Percentiles rank a stretch among this genome's conserved stretches.
Evolutionary conservation across 2,329 filamentous ascomycete genomes (phyloP).

Genomic region (Aspergillus sergii): DNA sequence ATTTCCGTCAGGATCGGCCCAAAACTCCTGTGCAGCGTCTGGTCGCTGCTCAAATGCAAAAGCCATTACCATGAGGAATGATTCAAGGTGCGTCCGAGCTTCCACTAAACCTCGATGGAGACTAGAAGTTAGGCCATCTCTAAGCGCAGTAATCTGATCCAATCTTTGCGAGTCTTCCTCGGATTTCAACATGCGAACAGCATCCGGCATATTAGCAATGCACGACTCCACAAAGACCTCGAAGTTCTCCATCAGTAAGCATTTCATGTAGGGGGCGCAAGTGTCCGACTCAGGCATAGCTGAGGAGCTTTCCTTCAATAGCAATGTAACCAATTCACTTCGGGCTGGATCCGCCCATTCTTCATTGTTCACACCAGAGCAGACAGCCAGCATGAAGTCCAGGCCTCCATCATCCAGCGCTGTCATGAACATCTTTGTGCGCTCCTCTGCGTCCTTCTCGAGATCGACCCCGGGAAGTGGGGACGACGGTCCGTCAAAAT

Average conservation of each 20-base stretch:
- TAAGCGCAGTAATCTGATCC: constrained; percentile 48
- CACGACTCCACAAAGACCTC: constrained; percentile 89
- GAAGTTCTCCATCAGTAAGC: constrained; percentile 74
- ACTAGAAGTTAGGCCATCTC: constrained; percentile 45
- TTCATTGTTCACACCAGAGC: constrained; percentile 75
- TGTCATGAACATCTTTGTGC: constrained; percentile 73
- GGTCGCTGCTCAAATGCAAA: constrained; percentile 86
- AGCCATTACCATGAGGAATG: constrained; percentile 88
- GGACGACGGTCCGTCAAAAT: constrained; percentile 69
- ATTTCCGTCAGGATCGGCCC: constrained; percentile 90
- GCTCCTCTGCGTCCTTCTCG: constrained; percentile 66
- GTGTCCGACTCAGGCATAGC: constrained; percentile 68
- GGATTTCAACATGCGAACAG: constrained; percentile 78
- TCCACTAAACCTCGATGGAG: constrained; percentile 45
- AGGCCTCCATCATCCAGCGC: constrained; percentile 86
- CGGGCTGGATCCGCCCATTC: constrained; percentile 89
- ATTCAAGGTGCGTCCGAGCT: constrained; percentile 68
- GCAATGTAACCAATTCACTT: constrained; percentile 75
- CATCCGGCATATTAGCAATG: constrained; percentile 93
- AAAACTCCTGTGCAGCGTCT: constrained; percentile 85
- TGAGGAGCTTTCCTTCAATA: constrained; percentile 77
- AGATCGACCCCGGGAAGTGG: constrained; percentile 65
- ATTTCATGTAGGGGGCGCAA: constrained; percentile 73
- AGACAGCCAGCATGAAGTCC: constrained; percentile 85
- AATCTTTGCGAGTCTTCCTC: constrained; percentile 82